These are phyloP conservation scores for Fonsecaea monophora DNA, from an alignment of 2,329 filamentous ascomycete genomes.

Conservation along the genomic window DNA sequence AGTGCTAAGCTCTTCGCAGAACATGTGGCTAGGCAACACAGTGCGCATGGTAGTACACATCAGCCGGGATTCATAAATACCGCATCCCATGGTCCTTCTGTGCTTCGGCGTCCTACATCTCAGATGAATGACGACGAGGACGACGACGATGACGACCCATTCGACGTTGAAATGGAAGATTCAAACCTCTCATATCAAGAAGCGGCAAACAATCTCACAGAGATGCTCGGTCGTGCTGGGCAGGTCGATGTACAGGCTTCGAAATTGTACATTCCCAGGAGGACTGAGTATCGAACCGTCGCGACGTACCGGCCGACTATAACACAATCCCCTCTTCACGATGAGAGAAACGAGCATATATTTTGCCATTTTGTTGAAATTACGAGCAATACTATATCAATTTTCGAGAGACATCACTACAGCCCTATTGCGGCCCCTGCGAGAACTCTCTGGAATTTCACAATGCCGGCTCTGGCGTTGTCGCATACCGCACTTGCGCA, in stretches of 20 bases:
- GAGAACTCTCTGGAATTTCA: constrained; percentile 70
- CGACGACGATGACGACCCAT: constrained; percentile 67
- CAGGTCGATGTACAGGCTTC: constrained; percentile 19
- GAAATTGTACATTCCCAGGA: constrained; percentile 10
- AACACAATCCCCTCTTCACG: constrained; percentile 74
- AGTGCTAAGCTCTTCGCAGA: constrained; percentile 29
- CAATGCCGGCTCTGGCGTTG: constrained; percentile 81
- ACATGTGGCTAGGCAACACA: constrained; percentile 22
- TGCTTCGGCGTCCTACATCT: neutral
- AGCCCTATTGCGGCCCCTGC: constrained; percentile 67
- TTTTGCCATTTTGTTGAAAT: constrained; percentile 93
- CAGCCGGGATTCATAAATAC: neutral
- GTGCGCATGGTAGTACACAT: constrained; percentile 24
- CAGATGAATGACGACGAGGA: constrained; percentile 50
- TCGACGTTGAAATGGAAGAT: constrained; percentile 63
- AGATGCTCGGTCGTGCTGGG: constrained; percentile 42
- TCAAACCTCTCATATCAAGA: constrained; percentile 43
- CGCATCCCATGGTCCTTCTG: constrained; percentile 14
- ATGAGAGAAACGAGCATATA: constrained; percentile 78
- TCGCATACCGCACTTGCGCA: constrained; percentile 87
- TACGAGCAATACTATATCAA: constrained; percentile 82
- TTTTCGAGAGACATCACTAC: constrained; percentile 79
- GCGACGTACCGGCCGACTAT: constrained; percentile 26
- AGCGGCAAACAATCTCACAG: constrained; percentile 40
- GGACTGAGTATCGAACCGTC: constrained; percentile 22